phyloP scores from a whole-genome alignment of 352 stramenopile species.

The Phytophthora macrochlamydospora region DNA sequence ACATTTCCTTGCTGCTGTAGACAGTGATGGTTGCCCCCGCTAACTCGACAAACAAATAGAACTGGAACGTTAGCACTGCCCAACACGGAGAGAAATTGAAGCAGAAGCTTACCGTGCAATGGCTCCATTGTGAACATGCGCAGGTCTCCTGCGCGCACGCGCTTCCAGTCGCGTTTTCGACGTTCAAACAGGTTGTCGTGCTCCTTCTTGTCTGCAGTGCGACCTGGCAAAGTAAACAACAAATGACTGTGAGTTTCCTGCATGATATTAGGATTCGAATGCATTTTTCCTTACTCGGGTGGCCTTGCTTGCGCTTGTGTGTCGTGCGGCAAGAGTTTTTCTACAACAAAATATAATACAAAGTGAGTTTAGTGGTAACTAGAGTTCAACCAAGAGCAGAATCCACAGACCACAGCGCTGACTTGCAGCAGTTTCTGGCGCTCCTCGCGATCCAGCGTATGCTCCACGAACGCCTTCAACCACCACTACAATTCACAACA shows the following conservation, averaged over 20 bases:
- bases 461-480: slow-evolving; percentile 72
- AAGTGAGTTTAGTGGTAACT: too few relatives aligned
- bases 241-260: not conserved
- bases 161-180: slow-evolving; percentile 76
- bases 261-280: not conserved
- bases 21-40: slow-evolving; percentile 71
- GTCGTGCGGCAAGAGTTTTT: slow-evolving; percentile 50
- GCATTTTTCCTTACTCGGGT: slow-evolving; percentile 50
- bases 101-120: slow-evolving; percentile 49
- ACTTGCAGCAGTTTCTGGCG: slow-evolving; percentile 57
- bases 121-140: slow-evolving; percentile 78
- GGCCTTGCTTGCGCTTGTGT: slow-evolving; percentile 77
- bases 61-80: slow-evolving; percentile 7
- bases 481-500: slow-evolving; percentile 58
- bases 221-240: slow-evolving; percentile 33
- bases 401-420: slow-evolving; percentile 34
- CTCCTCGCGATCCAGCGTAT: slow-evolving; percentile 68
- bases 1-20: slow-evolving; percentile 80
- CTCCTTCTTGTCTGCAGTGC: slow-evolving; percentile 72
- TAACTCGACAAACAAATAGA: slow-evolving; percentile 32
- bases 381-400: too few relatives aligned
- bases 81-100: slow-evolving; percentile 13
- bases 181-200: slow-evolving; percentile 80
- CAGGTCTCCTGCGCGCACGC: slow-evolving; percentile 65
- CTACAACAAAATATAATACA: slow-evolving; percentile 12